Percentiles rank a stretch among this genome's conserved stretches.
These are phyloP conservation scores for Lepiota venenata DNA, from an alignment of 768 basidiomycete species.

Conservation along the genomic window DNA sequence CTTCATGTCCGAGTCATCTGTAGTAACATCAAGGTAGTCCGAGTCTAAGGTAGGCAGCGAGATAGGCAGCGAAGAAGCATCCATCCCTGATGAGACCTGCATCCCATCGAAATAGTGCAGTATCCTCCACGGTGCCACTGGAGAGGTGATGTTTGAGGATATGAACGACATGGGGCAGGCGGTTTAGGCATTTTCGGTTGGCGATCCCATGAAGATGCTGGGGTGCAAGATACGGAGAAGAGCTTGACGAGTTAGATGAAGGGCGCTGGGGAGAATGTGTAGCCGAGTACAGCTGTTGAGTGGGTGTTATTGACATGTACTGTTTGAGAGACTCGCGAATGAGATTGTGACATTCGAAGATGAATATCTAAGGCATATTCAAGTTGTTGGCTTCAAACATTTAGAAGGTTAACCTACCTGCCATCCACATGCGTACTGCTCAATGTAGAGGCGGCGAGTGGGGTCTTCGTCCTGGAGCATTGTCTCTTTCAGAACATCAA, in stretches of 20 bases:
- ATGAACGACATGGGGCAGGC: constrained; percentile 47
- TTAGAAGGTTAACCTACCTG: constrained; percentile 48
- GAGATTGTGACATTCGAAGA: constrained; percentile 89
- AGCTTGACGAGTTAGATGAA: constrained; percentile 36
- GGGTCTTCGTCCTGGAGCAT: constrained; percentile 29
- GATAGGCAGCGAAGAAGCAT: constrained; percentile 81
- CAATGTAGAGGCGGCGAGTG: constrained; percentile 31
- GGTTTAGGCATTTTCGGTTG: constrained; percentile 43
- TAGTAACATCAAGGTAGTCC: constrained; percentile 30
- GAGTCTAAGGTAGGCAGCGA: constrained; percentile 65
- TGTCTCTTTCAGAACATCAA: constrained; percentile 57
- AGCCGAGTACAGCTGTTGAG: constrained; percentile 31
- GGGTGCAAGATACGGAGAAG: constrained; percentile 43
- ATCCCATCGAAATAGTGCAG: constrained; percentile 78
- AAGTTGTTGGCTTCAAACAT: constrained; percentile 11
- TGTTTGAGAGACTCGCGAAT: constrained; percentile 82
- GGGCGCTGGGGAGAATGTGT: constrained; percentile 43
- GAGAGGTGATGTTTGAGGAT: constrained; percentile 51
- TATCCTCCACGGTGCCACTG: constrained; percentile 22
- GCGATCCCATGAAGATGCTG: constrained; percentile 47
- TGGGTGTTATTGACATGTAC: constrained; percentile 25
- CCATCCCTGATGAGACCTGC: constrained; percentile 85
- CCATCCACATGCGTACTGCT: constrained; percentile 80
- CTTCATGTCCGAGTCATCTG: constrained; percentile 32
- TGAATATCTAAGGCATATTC: constrained; percentile 59